phyloP scores from a whole-genome alignment of 768 basidiomycete species.

The Agrocybe chaxingu region DNA sequence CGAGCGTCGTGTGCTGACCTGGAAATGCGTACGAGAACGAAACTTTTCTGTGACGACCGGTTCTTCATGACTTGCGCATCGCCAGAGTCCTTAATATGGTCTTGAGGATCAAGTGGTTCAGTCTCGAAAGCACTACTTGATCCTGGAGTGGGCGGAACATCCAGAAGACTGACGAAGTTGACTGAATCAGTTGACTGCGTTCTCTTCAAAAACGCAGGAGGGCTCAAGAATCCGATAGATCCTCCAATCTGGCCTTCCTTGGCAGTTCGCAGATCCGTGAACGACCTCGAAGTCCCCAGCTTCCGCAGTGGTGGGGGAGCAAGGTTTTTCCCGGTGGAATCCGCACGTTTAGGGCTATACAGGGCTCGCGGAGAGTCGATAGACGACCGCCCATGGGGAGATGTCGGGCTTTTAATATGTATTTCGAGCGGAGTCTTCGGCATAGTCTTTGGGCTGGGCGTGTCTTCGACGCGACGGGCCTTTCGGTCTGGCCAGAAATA shows the following conservation, averaged over 20 bases:
- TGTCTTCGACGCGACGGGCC: slow-evolving; percentile 27
- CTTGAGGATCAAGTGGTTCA: slow-evolving; percentile 7
- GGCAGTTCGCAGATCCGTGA: slow-evolving; percentile 60
- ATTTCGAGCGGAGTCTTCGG: slow-evolving; percentile 15
- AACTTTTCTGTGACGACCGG: slow-evolving; percentile 80
- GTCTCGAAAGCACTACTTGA: slow-evolving; percentile 4
- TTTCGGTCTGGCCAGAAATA: slow-evolving; percentile 80
- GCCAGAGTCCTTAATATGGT: slow-evolving; percentile 31
- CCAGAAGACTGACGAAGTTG: slow-evolving; percentile 15
- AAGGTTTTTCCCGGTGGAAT: background rate
- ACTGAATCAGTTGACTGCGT: slow-evolving; percentile 22
- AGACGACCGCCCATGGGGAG: slow-evolving; percentile 35
- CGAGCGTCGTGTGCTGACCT: slow-evolving; percentile 40
- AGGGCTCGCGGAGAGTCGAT: slow-evolving; percentile 47
- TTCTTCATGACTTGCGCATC: slow-evolving; percentile 82
- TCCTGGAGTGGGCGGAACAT: slow-evolving; percentile 10
- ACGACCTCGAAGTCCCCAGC: slow-evolving; percentile 63
- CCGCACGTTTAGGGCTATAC: slow-evolving; percentile 16
- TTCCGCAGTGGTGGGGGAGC: slow-evolving; percentile 43
- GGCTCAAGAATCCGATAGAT: slow-evolving; percentile 20
- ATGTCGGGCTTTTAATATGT: slow-evolving; percentile 20
- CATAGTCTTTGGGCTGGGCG: slow-evolving; percentile 16
- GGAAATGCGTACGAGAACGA: slow-evolving; percentile 72
- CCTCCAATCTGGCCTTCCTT: slow-evolving; percentile 32
- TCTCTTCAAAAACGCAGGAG: slow-evolving; percentile 19